These are phyloP conservation scores for Crepidotus variabilis DNA, from an alignment of 768 basidiomycete species.

Conservation along the genomic window DNA sequence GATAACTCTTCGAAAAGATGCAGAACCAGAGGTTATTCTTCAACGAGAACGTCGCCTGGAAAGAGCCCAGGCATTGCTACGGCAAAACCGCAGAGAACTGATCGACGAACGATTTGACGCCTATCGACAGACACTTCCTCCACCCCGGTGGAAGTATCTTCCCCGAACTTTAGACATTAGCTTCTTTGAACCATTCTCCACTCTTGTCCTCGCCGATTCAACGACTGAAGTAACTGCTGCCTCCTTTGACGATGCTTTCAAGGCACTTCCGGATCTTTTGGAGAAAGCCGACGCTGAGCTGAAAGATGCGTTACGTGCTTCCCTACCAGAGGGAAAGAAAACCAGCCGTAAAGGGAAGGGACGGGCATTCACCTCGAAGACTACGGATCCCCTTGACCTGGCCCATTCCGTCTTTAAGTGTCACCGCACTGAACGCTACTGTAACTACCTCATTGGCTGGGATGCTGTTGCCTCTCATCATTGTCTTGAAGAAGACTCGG, in stretches of 20 bases:
- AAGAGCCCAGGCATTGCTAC: neutral
- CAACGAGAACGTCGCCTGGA: neutral
- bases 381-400: neutral
- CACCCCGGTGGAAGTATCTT: neutral
- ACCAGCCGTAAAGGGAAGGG: neutral
- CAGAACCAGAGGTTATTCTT: neutral
- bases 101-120: neutral
- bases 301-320: neutral
- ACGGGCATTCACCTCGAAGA: neutral
- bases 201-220: slow-evolving; percentile 1
- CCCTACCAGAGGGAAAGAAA: neutral
- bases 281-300: neutral
- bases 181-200: neutral
- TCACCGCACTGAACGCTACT: neutral
- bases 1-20: neutral
- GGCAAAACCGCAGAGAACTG: neutral
- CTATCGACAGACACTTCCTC: neutral
- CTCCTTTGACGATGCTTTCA: neutral
- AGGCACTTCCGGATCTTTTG: neutral
- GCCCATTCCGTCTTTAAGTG: neutral
- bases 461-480: neutral
- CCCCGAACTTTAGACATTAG: neutral
- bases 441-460: neutral
- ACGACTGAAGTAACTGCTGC: neutral
- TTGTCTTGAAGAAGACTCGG: neutral